These are phyloP conservation scores for Pichia thaimueangensis DNA, from an alignment of 805 yeast species.

Conservation along the genomic window DNA sequence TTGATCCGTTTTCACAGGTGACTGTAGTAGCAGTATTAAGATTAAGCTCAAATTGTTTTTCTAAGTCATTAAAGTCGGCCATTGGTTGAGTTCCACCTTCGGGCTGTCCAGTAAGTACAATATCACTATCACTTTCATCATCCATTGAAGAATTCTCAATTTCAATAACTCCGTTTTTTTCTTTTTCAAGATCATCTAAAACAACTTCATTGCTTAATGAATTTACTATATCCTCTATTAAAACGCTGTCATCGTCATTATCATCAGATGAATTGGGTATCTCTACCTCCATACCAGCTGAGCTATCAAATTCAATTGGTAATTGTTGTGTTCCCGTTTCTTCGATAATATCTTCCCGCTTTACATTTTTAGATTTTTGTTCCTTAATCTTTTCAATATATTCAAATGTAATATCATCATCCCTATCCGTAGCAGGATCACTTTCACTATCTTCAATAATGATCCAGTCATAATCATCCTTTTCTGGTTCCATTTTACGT, in stretches of 20 bases:
- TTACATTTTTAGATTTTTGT: background rate
- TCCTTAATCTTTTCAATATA: constrained; percentile 1
- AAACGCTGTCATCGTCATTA: background rate
- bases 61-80: background rate
- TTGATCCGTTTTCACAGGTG: too few relatives aligned
- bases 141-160: constrained; percentile 4
- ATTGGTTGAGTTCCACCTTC: background rate
- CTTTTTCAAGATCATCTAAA: background rate
- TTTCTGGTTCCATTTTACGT: background rate
- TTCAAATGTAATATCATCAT: constrained; percentile 2
- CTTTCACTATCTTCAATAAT: constrained; percentile 5
- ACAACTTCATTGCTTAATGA: background rate
- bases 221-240: too few relatives aligned
- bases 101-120: background rate
- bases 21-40: background rate
- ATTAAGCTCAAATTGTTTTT: background rate
- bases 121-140: constrained; percentile 1
- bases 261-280: constrained; percentile 11
- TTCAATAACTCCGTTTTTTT: constrained; percentile 3
- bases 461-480: background rate
- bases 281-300: constrained; percentile 7
- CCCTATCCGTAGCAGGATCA: constrained; percentile 4
- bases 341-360: too few relatives aligned
- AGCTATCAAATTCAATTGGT: constrained; percentile 8
- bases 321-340: constrained; percentile 9